phyloP scores from a whole-genome alignment of 2,329 filamentous ascomycete species.

The Boeremia exigua region DNA sequence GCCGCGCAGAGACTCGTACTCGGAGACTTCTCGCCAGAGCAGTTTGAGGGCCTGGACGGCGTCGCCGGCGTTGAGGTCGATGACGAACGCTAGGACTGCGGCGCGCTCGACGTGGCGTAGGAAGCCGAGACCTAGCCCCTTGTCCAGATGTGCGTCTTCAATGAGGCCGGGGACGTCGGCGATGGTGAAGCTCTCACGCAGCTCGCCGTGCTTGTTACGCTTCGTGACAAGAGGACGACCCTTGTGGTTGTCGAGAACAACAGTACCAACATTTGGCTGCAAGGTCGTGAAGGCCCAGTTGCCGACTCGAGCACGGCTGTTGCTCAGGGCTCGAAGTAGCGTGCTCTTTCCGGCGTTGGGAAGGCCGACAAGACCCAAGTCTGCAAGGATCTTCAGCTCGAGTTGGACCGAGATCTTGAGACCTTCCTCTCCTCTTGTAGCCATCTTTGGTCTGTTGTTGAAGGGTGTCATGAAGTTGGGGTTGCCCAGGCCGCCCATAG shows the following conservation, averaged over 20 bases:
- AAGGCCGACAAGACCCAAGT: conserved; percentile 91
- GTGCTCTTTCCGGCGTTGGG: conserved; percentile 98
- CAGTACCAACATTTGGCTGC: conserved; percentile 92
- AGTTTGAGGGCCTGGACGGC: conserved; percentile 78
- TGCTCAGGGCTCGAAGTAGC: conserved; percentile 82
- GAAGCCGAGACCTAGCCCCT: conserved; percentile 88
- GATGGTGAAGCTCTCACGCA: conserved; percentile 83
- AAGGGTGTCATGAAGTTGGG: conserved; percentile 85
- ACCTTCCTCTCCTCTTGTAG: conserved; percentile 82
- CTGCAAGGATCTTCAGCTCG: conserved; percentile 92
- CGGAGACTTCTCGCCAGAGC: conserved; percentile 87
- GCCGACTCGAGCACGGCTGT: conserved; percentile 86
- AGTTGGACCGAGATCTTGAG: conserved; percentile 81
- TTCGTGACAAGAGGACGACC: conserved; percentile 69
- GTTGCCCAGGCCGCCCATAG: conserved; percentile 89
- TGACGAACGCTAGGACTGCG: conserved; percentile 88
- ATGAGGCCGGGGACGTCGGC: conserved; percentile 96
- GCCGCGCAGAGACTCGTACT: conserved; percentile 84
- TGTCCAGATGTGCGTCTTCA: conserved; percentile 89
- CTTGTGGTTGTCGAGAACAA: conserved; percentile 86
- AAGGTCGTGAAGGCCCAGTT: conserved; percentile 98
- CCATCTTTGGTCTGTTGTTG: conserved; percentile 80
- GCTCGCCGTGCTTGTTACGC: conserved; percentile 54
- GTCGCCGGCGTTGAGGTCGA: conserved; percentile 82
- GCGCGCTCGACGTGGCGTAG: conserved; percentile 93